phyloP scores from a whole-genome alignment of 2,329 filamentous ascomycete genomes.

The Colletotrichum graminicola region DNA sequence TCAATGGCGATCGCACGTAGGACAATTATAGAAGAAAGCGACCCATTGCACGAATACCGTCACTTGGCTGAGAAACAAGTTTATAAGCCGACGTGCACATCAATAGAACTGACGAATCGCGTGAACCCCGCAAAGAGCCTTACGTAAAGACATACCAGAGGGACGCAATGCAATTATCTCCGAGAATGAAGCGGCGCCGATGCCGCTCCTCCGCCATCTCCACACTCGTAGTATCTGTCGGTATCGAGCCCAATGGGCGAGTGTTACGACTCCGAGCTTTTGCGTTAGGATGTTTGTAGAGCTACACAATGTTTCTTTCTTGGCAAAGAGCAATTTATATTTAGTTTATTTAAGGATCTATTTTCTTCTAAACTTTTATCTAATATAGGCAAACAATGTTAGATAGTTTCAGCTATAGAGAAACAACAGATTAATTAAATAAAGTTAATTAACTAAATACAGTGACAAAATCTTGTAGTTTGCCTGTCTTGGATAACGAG shows the following conservation, averaged over 20 bases:
- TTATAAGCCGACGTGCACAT: background rate
- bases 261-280: background rate
- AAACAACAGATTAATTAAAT: too few species aligned
- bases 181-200: constrained; percentile 16
- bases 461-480: accelerated
- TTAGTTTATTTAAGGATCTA: too few species aligned
- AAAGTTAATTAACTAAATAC: too few species aligned
- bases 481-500: background rate
- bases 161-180: background rate
- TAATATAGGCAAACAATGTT: too few species aligned
- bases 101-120: background rate
- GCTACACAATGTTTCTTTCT: background rate
- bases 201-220: constrained; percentile 26
- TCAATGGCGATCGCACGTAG: background rate
- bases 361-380: too few species aligned
- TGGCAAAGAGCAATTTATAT: too few species aligned
- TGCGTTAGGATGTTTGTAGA: too few species aligned
- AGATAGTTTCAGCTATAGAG: too few species aligned
- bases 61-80: constrained; percentile 10
- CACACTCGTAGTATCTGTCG: constrained; percentile 7
- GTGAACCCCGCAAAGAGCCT: constrained; percentile 32
- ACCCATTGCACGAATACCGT: constrained; percentile 14
- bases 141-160: constrained; percentile 3
- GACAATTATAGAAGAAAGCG: constrained; percentile 2
- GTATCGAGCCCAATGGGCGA: constrained; percentile 9